Conservation (phyloP, 805 yeast species). For the Jamesozyma rosinii region DNA sequence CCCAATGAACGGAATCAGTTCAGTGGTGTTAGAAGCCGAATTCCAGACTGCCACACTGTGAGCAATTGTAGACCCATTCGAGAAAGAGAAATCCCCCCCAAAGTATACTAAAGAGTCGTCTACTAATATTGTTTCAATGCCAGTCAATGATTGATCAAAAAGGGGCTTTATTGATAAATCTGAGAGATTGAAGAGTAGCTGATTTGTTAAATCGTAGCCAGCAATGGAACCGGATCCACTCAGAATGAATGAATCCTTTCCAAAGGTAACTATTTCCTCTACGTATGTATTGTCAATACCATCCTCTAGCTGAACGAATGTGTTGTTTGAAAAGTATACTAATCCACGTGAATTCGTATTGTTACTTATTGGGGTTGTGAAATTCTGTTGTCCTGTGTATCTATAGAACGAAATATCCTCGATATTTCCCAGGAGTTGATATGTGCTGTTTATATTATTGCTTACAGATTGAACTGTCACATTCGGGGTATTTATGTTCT, state of each 20-base stretch:
- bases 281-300: constrained; percentile 12
- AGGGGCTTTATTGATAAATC: constrained; percentile 20
- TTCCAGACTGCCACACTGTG: constrained; percentile 56
- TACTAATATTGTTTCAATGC: constrained; percentile 40
- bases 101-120: constrained; percentile 52
- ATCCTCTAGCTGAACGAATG: constrained; percentile 16
- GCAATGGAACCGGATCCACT: constrained; percentile 28
- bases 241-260: constrained; percentile 29
- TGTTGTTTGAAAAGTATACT: constrained; percentile 23
- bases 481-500: not conserved
- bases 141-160: constrained; percentile 15
- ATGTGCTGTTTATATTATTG: constrained; percentile 6
- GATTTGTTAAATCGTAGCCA: constrained; percentile 21
- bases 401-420: constrained; percentile 17
- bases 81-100: constrained; percentile 67
- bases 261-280: constrained; percentile 23
- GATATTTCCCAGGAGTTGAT: constrained; percentile 20
- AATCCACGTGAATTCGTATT: constrained; percentile 10
- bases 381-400: constrained; percentile 29
- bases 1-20: constrained; percentile 62
- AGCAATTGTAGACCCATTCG: constrained; percentile 32
- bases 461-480: not conserved
- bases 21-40: constrained; percentile 33
- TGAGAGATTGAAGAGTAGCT: constrained; percentile 29
- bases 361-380: constrained; percentile 13